Conservation (phyloP, 179 eudicot species). For the Pouteria campechiana region DNA sequence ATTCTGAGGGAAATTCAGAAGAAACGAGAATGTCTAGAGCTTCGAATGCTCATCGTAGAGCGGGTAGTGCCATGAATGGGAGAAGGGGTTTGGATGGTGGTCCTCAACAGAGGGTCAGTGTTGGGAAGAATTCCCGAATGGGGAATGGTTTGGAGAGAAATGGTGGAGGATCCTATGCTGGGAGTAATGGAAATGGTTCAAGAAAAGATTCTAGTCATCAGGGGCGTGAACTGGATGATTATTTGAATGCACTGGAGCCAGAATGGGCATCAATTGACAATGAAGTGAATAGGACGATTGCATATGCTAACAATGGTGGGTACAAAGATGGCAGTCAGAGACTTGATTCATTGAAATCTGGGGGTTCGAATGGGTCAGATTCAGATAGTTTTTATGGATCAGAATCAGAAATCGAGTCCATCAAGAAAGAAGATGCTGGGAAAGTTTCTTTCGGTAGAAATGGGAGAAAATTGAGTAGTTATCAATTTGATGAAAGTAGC, state of each 20-base stretch:
- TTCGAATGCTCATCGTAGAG: too few species aligned
- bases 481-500: too few species aligned
- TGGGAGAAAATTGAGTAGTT: too few species aligned
- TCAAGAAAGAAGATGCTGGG: too few species aligned
- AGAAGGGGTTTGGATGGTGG: background rate
- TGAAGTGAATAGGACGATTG: too few species aligned
- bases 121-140: background rate
- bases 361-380: constrained; percentile 6
- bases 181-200: constrained; percentile 3
- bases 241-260: too few species aligned
- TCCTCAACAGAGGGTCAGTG: background rate
- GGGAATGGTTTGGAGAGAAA: background rate
- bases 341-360: background rate
- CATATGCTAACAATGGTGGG: too few species aligned
- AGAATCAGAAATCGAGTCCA: too few species aligned
- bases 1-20: too few species aligned
- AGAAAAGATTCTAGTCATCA: constrained; percentile 9
- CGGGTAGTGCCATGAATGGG: background rate
- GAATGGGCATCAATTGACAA: background rate
- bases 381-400: too few species aligned
- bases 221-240: constrained; percentile 1
- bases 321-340: constrained; percentile 7
- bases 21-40: too few species aligned
- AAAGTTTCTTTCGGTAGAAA: too few species aligned
- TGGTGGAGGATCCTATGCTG: constrained; percentile 2